A percentile compares a stretch with the other conserved stretches of the same genome.
These are phyloP conservation scores for Protomyces inundatus DNA, from an alignment of 1,139 yeast genomes.

Conservation along the genomic window DNA sequence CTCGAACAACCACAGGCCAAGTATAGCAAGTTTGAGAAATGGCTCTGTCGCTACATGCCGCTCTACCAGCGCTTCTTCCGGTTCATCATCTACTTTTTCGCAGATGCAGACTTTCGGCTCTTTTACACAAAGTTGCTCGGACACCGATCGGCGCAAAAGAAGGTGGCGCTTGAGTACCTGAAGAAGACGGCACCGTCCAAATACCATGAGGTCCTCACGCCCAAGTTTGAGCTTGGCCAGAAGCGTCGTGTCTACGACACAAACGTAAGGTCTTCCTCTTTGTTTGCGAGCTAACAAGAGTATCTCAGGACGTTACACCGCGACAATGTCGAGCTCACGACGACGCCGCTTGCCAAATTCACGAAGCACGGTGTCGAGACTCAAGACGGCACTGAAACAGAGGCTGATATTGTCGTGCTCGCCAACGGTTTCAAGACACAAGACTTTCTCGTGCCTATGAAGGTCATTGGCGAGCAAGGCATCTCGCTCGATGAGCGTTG, in stretches of 20 bases:
- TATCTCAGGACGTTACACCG: conserved; percentile 35
- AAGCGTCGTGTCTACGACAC: conserved; percentile 36
- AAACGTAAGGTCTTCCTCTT: not conserved
- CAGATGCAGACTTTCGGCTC: not conserved
- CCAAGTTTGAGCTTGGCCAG: conserved; percentile 35
- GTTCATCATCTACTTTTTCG: conserved; percentile 1
- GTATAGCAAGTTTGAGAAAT: not conserved
- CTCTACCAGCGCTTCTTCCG: not conserved
- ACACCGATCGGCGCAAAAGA: not conserved
- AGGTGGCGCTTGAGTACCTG: conserved; percentile 24
- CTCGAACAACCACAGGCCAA: not conserved
- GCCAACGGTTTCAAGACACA: conserved; percentile 18
- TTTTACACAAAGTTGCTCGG: not conserved
- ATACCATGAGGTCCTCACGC: conserved; percentile 34
- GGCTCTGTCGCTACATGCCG: not conserved
- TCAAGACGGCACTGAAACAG: conserved; percentile 13
- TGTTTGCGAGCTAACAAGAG: not conserved
- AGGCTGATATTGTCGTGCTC: not conserved
- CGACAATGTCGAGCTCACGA: conserved; percentile 34
- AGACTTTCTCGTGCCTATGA: conserved; percentile 19
- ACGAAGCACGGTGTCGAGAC: not conserved
- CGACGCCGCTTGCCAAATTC: conserved; percentile 33
- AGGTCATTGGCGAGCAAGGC: conserved; percentile 9
- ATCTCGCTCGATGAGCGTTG: conserved; percentile 9
- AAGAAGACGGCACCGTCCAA: conserved; percentile 30